phyloP scores from a whole-genome alignment of 2,329 filamentous ascomycete genomes.

The Epichloe gansuensis region DNA sequence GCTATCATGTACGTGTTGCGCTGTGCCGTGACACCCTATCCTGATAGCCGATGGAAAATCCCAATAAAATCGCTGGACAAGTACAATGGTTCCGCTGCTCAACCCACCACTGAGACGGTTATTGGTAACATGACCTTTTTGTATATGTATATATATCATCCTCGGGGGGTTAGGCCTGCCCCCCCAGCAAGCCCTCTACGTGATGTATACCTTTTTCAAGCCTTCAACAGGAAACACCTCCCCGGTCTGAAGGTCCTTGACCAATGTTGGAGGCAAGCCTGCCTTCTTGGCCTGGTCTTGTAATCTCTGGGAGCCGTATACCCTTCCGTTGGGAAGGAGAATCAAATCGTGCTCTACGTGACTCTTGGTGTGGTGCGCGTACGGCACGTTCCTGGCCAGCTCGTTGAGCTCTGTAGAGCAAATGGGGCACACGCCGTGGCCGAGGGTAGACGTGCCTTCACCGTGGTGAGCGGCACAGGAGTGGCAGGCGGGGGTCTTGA shows the following conservation, averaged over 20 bases:
- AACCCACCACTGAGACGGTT: too few species aligned
- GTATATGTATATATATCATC: not conserved
- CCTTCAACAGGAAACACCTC: constrained; percentile 48
- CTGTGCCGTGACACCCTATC: not conserved
- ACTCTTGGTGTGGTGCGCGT: constrained; percentile 90
- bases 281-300: constrained; percentile 68
- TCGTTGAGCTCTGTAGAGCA: constrained; percentile 93
- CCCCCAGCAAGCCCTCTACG: constrained; percentile 29
- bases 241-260: constrained; percentile 70
- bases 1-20: not conserved
- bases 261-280: constrained; percentile 48
- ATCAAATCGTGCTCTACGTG: constrained; percentile 80
- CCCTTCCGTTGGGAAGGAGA: constrained; percentile 73
- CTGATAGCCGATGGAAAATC: not conserved
- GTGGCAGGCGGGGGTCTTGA: constrained; percentile 93
- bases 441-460: constrained; percentile 31
- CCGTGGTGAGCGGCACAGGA: constrained; percentile 38
- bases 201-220: constrained; percentile 84
- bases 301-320: constrained; percentile 67
- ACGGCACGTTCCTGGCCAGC: constrained; percentile 76
- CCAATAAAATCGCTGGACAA: not conserved
- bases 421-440: constrained; percentile 79
- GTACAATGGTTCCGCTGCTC: too few species aligned
- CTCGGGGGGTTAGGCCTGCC: not conserved
- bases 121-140: not conserved